These are phyloP conservation scores for Penicillium oxalicum DNA, from an alignment of 2,329 filamentous ascomycete genomes.

Conservation along the genomic window DNA sequence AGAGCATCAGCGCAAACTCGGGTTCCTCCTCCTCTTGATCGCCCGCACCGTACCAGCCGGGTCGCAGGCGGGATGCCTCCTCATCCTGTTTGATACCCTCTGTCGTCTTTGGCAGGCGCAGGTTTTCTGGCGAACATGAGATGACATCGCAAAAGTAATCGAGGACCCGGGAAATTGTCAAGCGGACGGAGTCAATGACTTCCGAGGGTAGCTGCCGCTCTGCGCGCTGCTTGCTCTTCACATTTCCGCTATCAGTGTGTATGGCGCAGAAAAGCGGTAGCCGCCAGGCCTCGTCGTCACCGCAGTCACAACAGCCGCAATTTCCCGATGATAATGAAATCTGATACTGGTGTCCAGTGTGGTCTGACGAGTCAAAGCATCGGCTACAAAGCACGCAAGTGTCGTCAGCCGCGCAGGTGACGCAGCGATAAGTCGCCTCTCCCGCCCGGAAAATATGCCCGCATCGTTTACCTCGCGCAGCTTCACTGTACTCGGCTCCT, in stretches of 20 bases:
- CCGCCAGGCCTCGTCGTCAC: slow-evolving; percentile 91
- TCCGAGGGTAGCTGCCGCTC: slow-evolving; percentile 69
- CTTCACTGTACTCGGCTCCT: slow-evolving; percentile 89
- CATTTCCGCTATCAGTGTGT: slow-evolving; percentile 60
- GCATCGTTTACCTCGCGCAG: slow-evolving; percentile 85
- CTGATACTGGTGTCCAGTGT: slow-evolving; percentile 85
- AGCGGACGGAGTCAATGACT: slow-evolving; percentile 68
- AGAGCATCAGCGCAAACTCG: slow-evolving; percentile 80
- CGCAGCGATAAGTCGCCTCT: slow-evolving; percentile 89
- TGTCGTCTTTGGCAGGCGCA: slow-evolving; percentile 76
- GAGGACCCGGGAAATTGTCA: slow-evolving; percentile 77
- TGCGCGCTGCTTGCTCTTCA: slow-evolving; percentile 48
- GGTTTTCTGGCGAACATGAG: slow-evolving; percentile 93
- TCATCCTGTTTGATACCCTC: slow-evolving; percentile 80
- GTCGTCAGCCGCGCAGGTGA: slow-evolving; percentile 89
- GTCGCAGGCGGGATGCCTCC: slow-evolving; percentile 65
- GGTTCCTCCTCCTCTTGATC: slow-evolving; percentile 58
- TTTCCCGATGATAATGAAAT: slow-evolving; percentile 85
- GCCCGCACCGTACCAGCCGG: slow-evolving; percentile 64
- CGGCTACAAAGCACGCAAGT: slow-evolving; percentile 91
- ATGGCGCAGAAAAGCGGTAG: slow-evolving; percentile 81
- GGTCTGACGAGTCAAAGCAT: slow-evolving; percentile 93
- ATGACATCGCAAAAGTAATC: slow-evolving; percentile 98
- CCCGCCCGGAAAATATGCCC: slow-evolving; percentile 95
- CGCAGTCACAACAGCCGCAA: slow-evolving; percentile 94